A percentile compares a stretch with the other conserved stretches of the same genome.
Evolutionary conservation across 768 basidiomycete species (phyloP).

Genomic region (Calvatia gigantea): DNA sequence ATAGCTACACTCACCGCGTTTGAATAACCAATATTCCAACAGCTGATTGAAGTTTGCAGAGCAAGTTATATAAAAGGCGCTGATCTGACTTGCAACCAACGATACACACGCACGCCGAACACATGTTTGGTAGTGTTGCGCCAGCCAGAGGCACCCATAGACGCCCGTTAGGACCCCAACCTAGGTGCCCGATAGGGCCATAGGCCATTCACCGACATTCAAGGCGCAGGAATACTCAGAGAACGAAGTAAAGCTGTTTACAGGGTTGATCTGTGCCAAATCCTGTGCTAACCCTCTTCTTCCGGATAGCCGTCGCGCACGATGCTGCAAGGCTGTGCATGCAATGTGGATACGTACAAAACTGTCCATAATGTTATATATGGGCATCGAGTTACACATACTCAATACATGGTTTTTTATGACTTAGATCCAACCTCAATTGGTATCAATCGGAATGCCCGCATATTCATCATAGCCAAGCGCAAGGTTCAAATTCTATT

Average conservation of each 20-base stretch:
- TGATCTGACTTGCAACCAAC: background rate
- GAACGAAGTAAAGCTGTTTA: too few species aligned
- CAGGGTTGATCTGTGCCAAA: too few species aligned
- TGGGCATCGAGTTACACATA: too few species aligned
- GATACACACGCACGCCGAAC: background rate
- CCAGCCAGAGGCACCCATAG: background rate
- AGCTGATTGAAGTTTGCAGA: background rate
- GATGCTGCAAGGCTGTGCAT: too few species aligned
- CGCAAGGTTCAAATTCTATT: conserved; percentile 84
- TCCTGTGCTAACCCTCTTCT: too few species aligned
- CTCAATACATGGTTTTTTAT: too few species aligned
- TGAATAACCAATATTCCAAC: background rate
- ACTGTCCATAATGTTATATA: too few species aligned
- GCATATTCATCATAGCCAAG: conserved; percentile 84
- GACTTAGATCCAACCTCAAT: too few species aligned
- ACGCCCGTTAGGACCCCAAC: background rate
- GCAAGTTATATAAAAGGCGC: background rate
- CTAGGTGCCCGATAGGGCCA: background rate
- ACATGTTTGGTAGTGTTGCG: conserved; percentile 5
- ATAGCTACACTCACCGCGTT: background rate
- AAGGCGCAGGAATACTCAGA: background rate
- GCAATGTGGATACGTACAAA: too few species aligned
- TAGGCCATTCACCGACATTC: background rate
- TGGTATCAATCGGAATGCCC: conserved; percentile 55
- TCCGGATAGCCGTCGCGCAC: too few species aligned